Conservation (phyloP, 2,329 filamentous ascomycete species). For the Colletotrichum simmondsii region DNA sequence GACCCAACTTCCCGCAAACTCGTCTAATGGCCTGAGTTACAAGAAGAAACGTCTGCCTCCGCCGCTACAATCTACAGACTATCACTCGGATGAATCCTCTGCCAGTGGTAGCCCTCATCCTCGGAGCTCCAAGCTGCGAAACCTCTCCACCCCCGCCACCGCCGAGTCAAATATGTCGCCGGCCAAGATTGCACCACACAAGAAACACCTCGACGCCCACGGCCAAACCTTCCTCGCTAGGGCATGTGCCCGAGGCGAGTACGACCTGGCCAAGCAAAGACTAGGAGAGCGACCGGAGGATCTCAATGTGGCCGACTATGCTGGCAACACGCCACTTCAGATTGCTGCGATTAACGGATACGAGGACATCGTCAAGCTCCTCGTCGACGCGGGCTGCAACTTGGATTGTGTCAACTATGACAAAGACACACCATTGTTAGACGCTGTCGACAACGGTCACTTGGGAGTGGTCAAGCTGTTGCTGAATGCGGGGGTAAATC, state of each 20-base stretch:
- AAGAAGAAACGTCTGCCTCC: constrained; percentile 73
- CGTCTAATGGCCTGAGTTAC: constrained; percentile 63
- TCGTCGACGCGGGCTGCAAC: constrained; percentile 86
- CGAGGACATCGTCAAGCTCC: constrained; percentile 85
- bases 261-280: constrained; percentile 80
- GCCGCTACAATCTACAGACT: constrained; percentile 71
- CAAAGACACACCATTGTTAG: constrained; percentile 92
- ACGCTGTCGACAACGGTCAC: constrained; percentile 96
- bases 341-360: constrained; percentile 91
- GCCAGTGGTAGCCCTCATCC: constrained; percentile 69
- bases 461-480: constrained; percentile 87
- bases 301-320: constrained; percentile 89
- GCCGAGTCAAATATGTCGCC: constrained; percentile 73
- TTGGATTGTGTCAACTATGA: constrained; percentile 83
- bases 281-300: constrained; percentile 86
- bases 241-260: constrained; percentile 86
- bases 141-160: constrained; percentile 64
- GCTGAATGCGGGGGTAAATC: constrained; percentile 88
- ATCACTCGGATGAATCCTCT: constrained; percentile 75
- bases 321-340: constrained; percentile 95
- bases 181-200: constrained; percentile 76
- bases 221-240: constrained; percentile 92
- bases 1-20: constrained; percentile 67
- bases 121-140: constrained; percentile 67
- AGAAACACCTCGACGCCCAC: constrained; percentile 91